A percentile compares a stretch with the other conserved stretches of the same genome.
Conservation (phyloP, 202 grass and related monocot species). For the Elaeis oleifera region DNA sequence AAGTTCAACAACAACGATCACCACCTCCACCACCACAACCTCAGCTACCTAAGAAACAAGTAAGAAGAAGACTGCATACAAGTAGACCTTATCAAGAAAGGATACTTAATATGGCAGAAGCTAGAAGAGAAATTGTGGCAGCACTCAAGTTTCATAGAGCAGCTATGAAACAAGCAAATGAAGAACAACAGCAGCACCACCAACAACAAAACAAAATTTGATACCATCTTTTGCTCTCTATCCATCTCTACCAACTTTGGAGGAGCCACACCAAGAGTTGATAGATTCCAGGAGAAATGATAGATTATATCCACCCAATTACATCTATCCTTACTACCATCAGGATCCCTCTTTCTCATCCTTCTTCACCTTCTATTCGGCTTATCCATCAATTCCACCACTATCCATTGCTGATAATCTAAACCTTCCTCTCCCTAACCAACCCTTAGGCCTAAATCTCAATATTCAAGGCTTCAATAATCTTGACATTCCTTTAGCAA, state of each 20-base stretch:
- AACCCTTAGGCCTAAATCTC: constrained; percentile 72
- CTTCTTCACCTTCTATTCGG: neutral
- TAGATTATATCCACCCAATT: constrained; percentile 22
- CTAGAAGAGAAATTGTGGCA: constrained; percentile 78
- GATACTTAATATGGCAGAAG: constrained; percentile 92
- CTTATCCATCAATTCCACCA: constrained; percentile 24
- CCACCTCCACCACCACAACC: constrained; percentile 23
- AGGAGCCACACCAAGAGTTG: neutral
- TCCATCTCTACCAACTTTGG: neutral
- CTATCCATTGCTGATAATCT: constrained; percentile 21
- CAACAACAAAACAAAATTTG: constrained; percentile 3
- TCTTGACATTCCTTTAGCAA: neutral
- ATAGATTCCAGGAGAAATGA: constrained; percentile 16
- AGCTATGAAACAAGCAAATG: constrained; percentile 84
- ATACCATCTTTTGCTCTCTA: neutral
- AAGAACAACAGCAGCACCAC: constrained; percentile 44
- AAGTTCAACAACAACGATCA: constrained; percentile 28
- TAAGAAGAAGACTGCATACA: constrained; percentile 86
- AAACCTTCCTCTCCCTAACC: constrained; percentile 40
- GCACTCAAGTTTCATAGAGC: constrained; percentile 92
- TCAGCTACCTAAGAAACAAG: constrained; percentile 63
- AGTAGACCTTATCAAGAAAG: constrained; percentile 85
- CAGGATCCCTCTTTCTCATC: constrained; percentile 22
- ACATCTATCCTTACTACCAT: constrained; percentile 13
- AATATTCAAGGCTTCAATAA: constrained; percentile 67